A percentile compares a stretch with the other conserved stretches of the same genome.
phyloP scores from a whole-genome alignment of 768 basidiomycete genomes.

The Auricularia auricula-judae region DNA sequence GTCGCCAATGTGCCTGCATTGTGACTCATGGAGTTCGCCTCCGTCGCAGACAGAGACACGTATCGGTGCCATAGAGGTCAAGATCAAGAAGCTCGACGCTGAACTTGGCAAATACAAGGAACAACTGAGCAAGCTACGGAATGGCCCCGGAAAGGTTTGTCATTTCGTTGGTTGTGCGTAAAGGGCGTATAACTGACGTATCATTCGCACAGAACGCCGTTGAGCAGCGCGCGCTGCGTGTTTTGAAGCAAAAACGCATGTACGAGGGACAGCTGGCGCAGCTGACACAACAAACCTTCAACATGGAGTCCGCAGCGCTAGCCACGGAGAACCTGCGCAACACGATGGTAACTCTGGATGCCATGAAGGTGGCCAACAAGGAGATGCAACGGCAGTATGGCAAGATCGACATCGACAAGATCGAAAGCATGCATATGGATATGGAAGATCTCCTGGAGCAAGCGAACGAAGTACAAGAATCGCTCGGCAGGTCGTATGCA shows the following conservation, averaged over 20 bases:
- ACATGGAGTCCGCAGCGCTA: conserved; percentile 94
- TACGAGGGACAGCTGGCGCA: conserved; percentile 89
- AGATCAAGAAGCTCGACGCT: conserved; percentile 91
- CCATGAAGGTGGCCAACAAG: conserved; percentile 93
- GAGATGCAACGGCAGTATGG: conserved; percentile 96
- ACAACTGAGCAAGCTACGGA: conserved; percentile 88
- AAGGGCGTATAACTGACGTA: neutral
- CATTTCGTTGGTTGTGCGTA: too few species aligned
- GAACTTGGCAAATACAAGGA: conserved; percentile 88
- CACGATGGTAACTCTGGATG: conserved; percentile 97
- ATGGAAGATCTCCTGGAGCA: conserved; percentile 98
- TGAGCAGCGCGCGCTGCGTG: conserved; percentile 86
- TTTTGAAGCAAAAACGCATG: conserved; percentile 91
- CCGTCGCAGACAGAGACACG: conserved; percentile 68
- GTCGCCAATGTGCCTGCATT: neutral
- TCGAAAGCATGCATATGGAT: conserved; percentile 95
- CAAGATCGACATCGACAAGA: conserved; percentile 95
- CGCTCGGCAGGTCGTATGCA: conserved; percentile 83
- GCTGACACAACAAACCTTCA: conserved; percentile 90
- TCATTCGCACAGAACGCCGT: conserved; percentile 56
- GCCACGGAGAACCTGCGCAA: conserved; percentile 97
- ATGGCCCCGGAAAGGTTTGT: conserved; percentile 88
- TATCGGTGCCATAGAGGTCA: conserved; percentile 85
- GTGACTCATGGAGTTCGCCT: neutral
- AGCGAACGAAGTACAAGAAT: conserved; percentile 93